Conservation (phyloP, 2,329 filamentous ascomycete species). For the Exophiala sp. region DNA sequence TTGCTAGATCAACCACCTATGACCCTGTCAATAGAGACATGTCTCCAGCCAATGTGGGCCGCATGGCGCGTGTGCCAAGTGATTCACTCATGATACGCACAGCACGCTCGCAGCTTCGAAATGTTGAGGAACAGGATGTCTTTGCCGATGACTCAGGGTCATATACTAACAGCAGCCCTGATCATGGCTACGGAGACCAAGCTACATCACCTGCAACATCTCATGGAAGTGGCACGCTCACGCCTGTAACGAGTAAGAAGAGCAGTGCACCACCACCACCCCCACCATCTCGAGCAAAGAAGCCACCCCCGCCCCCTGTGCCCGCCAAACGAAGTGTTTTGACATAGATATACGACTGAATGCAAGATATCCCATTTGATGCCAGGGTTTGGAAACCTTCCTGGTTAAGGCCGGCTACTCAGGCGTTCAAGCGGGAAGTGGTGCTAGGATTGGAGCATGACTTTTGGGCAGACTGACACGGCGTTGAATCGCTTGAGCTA, state of each 20-base stretch:
- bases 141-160: conserved; percentile 52
- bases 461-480: not conserved
- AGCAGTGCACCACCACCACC: conserved; percentile 60
- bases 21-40: conserved; percentile 53
- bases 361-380: not conserved
- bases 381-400: not conserved
- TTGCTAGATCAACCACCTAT: conserved; percentile 55
- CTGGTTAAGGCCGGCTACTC: not conserved
- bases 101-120: conserved; percentile 47
- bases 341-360: conserved; percentile 12
- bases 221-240: conserved; percentile 51
- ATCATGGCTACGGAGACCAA: conserved; percentile 47
- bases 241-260: conserved; percentile 38
- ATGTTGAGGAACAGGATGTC: conserved; percentile 41
- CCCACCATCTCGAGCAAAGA: conserved; percentile 60
- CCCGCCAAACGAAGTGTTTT: conserved; percentile 55
- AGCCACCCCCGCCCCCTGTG: conserved; percentile 62
- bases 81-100: conserved; percentile 51
- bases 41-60: conserved; percentile 42
- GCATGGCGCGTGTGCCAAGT: conserved; percentile 53
- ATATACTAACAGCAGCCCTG: conserved; percentile 48
- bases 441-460: not conserved
- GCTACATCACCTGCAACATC: conserved; percentile 55
- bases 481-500: not conserved
- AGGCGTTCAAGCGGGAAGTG: not conserved